phyloP scores from a whole-genome alignment of 495 filamentous ascomycete species.

The Aspergillus baeticus region DNA sequence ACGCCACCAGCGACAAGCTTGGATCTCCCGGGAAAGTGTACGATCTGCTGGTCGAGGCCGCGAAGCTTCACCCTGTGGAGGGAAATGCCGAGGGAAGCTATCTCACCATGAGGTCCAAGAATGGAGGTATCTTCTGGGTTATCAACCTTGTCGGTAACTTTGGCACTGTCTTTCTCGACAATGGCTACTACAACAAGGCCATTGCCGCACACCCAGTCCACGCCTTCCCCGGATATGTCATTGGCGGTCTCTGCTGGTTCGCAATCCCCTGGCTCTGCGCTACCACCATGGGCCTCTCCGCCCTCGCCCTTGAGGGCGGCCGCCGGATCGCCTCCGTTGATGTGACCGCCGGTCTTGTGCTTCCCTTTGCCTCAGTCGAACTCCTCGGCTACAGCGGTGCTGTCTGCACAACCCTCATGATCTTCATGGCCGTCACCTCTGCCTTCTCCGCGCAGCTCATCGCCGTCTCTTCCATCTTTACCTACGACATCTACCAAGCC shows the following conservation, averaged over 20 bases:
- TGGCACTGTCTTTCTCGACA: conserved; percentile 77
- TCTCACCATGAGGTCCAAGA: conserved; percentile 82
- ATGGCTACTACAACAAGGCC: conserved; percentile 91
- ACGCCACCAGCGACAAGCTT: conserved; percentile 70
- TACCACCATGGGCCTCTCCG: conserved; percentile 91
- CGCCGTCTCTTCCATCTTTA: conserved; percentile 88
- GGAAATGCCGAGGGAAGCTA: conserved; percentile 88
- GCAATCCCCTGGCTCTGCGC: conserved; percentile 93
- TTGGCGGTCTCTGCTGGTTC: conserved; percentile 91
- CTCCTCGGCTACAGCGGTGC: conserved; percentile 87
- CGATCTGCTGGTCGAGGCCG: conserved; percentile 72
- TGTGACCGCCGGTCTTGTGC: conserved; percentile 81
- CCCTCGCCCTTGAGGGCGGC: conserved; percentile 75
- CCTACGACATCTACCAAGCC: conserved; percentile 84
- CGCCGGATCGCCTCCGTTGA: conserved; percentile 70
- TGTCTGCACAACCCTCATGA: conserved; percentile 75
- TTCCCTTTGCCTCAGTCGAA: conserved; percentile 88
- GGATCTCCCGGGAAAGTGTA: conserved; percentile 82
- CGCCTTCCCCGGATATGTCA: conserved; percentile 88
- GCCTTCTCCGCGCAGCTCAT: conserved; percentile 89
- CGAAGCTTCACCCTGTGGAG: conserved; percentile 69
- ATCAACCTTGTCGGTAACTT: conserved; percentile 84
- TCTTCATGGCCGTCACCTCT: conserved; percentile 96
- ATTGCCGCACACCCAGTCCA: conserved; percentile 88
- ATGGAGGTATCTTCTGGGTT: conserved; percentile 93